Percentiles rank a stretch among this genome's conserved stretches.
Conservation (phyloP, 75 land plant species). For the Sequoia sempervirens region DNA sequence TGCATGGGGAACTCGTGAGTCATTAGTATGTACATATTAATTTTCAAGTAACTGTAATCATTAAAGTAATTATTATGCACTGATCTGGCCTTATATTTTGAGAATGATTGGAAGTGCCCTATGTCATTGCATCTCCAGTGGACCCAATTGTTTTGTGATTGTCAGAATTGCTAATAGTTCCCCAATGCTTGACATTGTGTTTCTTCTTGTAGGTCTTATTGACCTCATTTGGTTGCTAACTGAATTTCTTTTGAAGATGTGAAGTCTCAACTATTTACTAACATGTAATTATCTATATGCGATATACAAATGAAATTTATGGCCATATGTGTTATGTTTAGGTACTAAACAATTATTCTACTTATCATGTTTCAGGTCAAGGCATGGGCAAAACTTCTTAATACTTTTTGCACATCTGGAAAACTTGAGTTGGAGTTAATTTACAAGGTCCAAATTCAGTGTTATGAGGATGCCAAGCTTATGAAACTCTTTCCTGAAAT, state of each 20-base stretch:
- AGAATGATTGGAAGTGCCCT: too few species aligned
- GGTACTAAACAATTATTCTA: background rate
- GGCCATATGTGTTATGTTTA: background rate
- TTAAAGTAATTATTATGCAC: too few species aligned
- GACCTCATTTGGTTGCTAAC: background rate
- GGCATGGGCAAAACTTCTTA: conserved; percentile 82
- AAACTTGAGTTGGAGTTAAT: conserved; percentile 85
- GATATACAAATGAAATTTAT: background rate
- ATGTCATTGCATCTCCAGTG: too few species aligned
- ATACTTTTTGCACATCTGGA: conserved; percentile 73
- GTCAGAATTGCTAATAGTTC: too few species aligned
- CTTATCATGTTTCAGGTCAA: conserved; percentile 52
- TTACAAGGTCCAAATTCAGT: conserved; percentile 92
- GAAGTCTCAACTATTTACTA: background rate
- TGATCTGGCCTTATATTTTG: too few species aligned
- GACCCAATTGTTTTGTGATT: too few species aligned
- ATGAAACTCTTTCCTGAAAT: conserved; percentile 98
- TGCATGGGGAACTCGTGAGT: too few species aligned
- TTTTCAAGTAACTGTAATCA: too few species aligned
- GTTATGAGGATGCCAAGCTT: conserved; percentile 96
- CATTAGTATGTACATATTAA: too few species aligned
- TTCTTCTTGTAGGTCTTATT: too few species aligned
- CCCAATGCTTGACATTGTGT: too few species aligned
- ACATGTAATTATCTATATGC: background rate
- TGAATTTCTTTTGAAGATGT: background rate